Conservation (phyloP, 441 rosid species). For the Gossypium gossypioides region DNA sequence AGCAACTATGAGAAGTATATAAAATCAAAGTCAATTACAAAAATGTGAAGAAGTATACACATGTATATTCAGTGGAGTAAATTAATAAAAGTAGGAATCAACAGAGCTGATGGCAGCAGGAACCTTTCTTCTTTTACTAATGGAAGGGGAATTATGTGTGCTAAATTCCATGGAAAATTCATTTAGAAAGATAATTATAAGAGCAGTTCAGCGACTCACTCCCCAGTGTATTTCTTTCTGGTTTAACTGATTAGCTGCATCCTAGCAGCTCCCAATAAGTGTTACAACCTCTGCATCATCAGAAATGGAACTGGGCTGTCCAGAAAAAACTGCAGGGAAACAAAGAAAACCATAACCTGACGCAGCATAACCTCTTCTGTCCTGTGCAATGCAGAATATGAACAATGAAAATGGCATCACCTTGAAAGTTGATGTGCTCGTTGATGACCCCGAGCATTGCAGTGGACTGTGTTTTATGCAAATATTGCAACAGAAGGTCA, state of each 20-base stretch:
- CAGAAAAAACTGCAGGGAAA: constrained; percentile 69
- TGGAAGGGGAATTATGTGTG: neutral
- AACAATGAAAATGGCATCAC: constrained; percentile 25
- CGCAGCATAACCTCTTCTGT: neutral
- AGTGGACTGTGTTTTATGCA: constrained; percentile 69
- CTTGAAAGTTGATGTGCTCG: constrained; percentile 86
- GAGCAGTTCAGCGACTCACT: constrained; percentile 36
- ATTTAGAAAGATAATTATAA: neutral
- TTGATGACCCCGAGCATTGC: constrained; percentile 83
- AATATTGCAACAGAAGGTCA: constrained; percentile 83
- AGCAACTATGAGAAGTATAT: constrained; percentile 54
- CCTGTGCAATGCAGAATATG: neutral
- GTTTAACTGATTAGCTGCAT: constrained; percentile 56
- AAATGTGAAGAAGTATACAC: neutral
- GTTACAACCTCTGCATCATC: constrained; percentile 80
- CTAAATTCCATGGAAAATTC: neutral
- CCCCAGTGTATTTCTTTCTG: constrained; percentile 96
- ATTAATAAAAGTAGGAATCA: neutral
- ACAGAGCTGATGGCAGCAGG: neutral
- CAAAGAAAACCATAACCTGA: neutral
- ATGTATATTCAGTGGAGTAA: neutral
- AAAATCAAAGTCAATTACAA: constrained; percentile 3
- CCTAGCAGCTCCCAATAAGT: constrained; percentile 56
- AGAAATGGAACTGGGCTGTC: constrained; percentile 70
- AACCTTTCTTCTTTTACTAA: neutral